Base-by-base conservation (phyloP, 148 eudicot genomes). In the Talinum fruticosum region DNA sequence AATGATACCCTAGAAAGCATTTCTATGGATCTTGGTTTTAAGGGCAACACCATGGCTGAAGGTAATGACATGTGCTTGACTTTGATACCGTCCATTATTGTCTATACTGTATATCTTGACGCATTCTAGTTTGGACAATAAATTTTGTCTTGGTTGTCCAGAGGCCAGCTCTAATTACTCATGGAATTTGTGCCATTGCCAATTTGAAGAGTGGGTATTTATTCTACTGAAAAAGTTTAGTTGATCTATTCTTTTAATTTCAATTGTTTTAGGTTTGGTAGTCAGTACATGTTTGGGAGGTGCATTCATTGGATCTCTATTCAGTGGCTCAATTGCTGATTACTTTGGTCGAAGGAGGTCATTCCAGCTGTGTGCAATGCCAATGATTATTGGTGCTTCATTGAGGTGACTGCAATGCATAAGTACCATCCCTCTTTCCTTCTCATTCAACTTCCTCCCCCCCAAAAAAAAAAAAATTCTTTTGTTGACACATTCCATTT, bases 271-370 rank as follows among this genome's bases (percentile, higher is more conserved):
- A 94, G 98, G 98, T 73, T 82, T 94, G 78, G 97, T 94, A 37
- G 98, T 94, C 75, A 94, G 98, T 76, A 84, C 93, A 71, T 90
- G 95, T 66, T 79, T 94, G 76, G 97, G 88, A 8, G 97, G 98
- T 72, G 98, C 98, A n/a, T 90, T 94, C 80, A 59, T 94, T 66
- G 98, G 98, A 78, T 92, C 95, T 53, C 10, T 90, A 57, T 84
- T 92, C 80, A 94, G 98, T 83, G 98, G 98, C 71, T 94, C 89
- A 71, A 87, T 94, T 77, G 91, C 92, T 38, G 98, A 94, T 84
- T 90, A 89, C 75, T 81, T 94, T 86, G 97, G 98, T 12, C 90
- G 98, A 71, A 83, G 85, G 77, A 86, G 97, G 76, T 84, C 92
- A 44, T 88, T 94, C 77, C 98, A 94, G 76, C 78, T 94, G 79